Base-by-base conservation (phyloP, 768 basidiomycete genomes). In the Brasilioporus rufonigricans region DNA sequence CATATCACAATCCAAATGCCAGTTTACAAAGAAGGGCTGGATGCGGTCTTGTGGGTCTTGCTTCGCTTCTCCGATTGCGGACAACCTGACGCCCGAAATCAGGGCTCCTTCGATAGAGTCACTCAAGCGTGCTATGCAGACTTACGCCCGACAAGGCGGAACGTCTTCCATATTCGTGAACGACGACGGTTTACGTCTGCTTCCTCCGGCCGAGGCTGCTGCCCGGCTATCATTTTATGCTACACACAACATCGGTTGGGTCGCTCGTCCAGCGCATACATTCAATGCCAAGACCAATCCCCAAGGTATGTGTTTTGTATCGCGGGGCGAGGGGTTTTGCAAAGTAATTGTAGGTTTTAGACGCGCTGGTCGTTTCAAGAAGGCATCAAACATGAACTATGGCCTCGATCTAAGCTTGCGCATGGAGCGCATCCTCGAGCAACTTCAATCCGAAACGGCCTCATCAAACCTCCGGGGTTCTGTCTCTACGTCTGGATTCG, bases 301-400 rank as follows among this genome's bases (percentile, higher is more conserved):
- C 45, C 76, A 79, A 46, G 84, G 84, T 61, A 76, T 18, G 52
- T 48, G 5, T 26, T 13, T 33, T 5, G 6, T 9, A 4, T 19
- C 27, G 8, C 73, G 18, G 74, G 74, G 68, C 75, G 76, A 77
- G 65, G 23, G 27, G 6, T 26, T 23, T 45, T 16, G 3, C 44
- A 33, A 44, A 12, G 13, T n/a, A 13, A 9, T 44, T 18, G 9
- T 31, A 71, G 68, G 65, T 4, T 70, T 64, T n/a, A 73, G 59
- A 23, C 71, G 75, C 36, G 68, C 87, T 5, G 93, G 93, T 31
- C 80, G 92, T 21, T 96, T 96, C 79, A 96, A 96, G 77, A 96
- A 96, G 72, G 92, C 92, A 1, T 86, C 85, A 16, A 96, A 96
- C 71, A 86, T 95, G 87, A 96, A 95, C 67, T 93, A 87, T 62